Conservation (phyloP, 305 asterid genomes). For the Fraxinus ornus region DNA sequence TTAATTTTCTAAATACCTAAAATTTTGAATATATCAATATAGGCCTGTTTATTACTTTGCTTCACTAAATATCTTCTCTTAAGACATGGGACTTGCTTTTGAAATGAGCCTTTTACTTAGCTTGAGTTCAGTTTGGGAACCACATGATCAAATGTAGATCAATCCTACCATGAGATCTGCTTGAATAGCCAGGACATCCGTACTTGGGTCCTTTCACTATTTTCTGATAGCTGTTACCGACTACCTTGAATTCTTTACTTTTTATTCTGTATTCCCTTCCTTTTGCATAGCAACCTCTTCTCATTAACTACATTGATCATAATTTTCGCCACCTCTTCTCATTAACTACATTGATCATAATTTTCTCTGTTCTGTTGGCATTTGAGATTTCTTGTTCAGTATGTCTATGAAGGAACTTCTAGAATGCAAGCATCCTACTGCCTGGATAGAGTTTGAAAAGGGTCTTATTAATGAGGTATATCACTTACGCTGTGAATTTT, state of each 20-base stretch:
- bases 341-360: background rate
- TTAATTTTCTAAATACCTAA: background rate
- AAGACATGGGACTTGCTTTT: background rate
- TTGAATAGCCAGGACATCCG: background rate
- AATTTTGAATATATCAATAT: background rate
- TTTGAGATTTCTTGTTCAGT: conserved; percentile 49
- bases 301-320: no score
- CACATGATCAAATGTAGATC: background rate
- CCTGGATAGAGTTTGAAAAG: conserved; percentile 87
- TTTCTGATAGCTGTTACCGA: background rate
- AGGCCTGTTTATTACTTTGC: background rate
- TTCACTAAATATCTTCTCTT: background rate
- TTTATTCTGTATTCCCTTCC: background rate
- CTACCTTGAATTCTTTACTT: background rate
- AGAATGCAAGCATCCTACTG: conserved; percentile 89
- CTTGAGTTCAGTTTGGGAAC: conserved; percentile 5
- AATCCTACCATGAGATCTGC: background rate
- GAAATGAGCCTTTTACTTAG: conserved; percentile 5
- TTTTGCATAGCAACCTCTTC: background rate
- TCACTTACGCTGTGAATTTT: conserved; percentile 1
- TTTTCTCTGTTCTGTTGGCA: conserved; percentile 22
- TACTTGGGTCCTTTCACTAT: background rate
- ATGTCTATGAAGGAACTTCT: conserved; percentile 86
- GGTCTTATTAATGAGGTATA: conserved; percentile 83
- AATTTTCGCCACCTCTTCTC: no score